A percentile compares a stretch with the other conserved stretches of the same genome.
Evolutionary conservation across 768 basidiomycete species (phyloP).

Genomic region (Galerina marginata): DNA sequence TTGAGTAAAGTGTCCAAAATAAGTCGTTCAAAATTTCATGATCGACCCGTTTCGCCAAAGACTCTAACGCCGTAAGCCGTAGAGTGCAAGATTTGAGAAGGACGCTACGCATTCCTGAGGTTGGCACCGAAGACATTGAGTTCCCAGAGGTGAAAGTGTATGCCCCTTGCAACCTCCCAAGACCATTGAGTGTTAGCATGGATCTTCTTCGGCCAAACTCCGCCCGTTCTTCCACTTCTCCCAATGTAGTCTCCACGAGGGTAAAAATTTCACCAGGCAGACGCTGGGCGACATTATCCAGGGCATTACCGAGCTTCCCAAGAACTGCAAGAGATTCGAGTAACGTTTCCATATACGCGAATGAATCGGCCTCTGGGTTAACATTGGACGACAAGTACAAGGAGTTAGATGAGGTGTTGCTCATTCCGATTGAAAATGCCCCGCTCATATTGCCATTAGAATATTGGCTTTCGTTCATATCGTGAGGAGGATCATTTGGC

Average conservation of each 20-base stretch:
- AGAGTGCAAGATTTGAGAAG: slow-evolving; percentile 57
- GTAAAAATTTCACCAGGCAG: slow-evolving; percentile 82
- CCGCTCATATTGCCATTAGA: slow-evolving; percentile 23
- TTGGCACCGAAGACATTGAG: slow-evolving; percentile 26
- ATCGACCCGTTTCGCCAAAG: slow-evolving; percentile 71
- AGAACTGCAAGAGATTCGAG: slow-evolving; percentile 92
- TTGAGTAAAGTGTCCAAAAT: slow-evolving; percentile 98
- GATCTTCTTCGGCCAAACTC: slow-evolving; percentile 71
- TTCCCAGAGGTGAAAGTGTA: slow-evolving; percentile 52
- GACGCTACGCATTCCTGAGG: slow-evolving; percentile 30
- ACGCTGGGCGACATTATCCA: slow-evolving; percentile 86
- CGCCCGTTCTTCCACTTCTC: slow-evolving; percentile 90
- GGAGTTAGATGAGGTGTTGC: slow-evolving; percentile 20
- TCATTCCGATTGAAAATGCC: background rate
- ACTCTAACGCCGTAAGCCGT: slow-evolving; percentile 75
- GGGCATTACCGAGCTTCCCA: slow-evolving; percentile 82
- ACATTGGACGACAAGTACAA: slow-evolving; percentile 27
- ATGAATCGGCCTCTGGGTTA: slow-evolving; percentile 93
- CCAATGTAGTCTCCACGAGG: slow-evolving; percentile 84
- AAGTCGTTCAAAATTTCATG: slow-evolving; percentile 89
- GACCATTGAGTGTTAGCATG: slow-evolving; percentile 38
- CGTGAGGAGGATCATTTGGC: slow-evolving; percentile 80
- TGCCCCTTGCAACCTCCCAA: slow-evolving; percentile 52
- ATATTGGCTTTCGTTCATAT: slow-evolving; percentile 52
- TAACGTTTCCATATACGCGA: slow-evolving; percentile 89